Percentiles rank a stretch among this genome's conserved stretches.
Evolutionary conservation across 495 filamentous ascomycete species (phyloP).

Genomic region (Aspergillus wentii): DNA sequence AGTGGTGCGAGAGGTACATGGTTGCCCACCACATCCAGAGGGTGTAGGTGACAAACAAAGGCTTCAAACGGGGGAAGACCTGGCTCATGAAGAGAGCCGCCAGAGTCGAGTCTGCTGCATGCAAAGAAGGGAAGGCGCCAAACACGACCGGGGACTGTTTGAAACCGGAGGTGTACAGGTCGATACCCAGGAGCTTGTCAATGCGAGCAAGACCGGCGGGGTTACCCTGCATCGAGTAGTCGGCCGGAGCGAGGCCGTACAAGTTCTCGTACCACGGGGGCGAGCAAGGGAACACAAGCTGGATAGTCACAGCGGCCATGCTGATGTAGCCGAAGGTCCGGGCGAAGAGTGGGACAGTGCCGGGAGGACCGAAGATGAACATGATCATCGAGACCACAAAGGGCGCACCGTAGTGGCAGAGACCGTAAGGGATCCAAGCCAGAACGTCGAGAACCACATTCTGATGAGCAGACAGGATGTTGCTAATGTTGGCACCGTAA

Average conservation of each 20-base stretch:
- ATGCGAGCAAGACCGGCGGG: conserved; percentile 86
- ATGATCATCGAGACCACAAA: conserved; percentile 68
- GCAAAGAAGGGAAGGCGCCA: conserved; percentile 88
- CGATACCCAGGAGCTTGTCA: conserved; percentile 80
- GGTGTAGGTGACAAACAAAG: conserved; percentile 73
- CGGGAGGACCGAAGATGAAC: conserved; percentile 84
- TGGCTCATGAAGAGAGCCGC: conserved; percentile 91
- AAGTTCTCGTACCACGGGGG: conserved; percentile 94
- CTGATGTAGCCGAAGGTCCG: conserved; percentile 89
- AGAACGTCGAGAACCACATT: conserved; percentile 75
- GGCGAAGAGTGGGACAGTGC: conserved; percentile 78
- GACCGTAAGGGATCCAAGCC: conserved; percentile 90
- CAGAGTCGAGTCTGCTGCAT: conserved; percentile 78
- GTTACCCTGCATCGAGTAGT: conserved; percentile 83
- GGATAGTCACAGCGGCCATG: conserved; percentile 76
- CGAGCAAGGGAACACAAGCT: conserved; percentile 86
- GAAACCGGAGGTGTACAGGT: conserved; percentile 88
- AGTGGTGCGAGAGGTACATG: conserved; percentile 95
- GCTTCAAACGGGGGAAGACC: conserved; percentile 74
- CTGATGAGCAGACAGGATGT: conserved; percentile 86
- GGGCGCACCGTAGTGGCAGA: conserved; percentile 82
- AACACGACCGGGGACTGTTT: conserved; percentile 86
- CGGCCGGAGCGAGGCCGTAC: conserved; percentile 82
- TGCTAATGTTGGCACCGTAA: conserved; percentile 93
- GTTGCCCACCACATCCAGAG: conserved; percentile 98